A percentile compares a stretch with the other conserved stretches of the same genome.
These are phyloP conservation scores for Phanerochaete sordida DNA, from an alignment of 768 basidiomycete genomes.

Conservation along the genomic window DNA sequence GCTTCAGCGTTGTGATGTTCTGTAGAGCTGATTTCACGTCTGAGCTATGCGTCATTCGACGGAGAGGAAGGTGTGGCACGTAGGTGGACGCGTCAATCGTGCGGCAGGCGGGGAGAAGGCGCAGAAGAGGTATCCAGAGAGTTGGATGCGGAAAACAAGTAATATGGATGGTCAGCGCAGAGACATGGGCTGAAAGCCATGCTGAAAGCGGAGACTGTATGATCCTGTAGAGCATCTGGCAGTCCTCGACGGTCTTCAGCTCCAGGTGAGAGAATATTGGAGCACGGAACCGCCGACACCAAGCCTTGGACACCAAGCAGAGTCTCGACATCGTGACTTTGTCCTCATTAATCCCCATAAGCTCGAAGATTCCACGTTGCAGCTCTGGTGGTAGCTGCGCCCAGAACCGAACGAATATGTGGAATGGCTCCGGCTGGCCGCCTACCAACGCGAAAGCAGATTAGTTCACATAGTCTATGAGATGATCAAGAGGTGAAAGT, in stretches of 20 bases:
- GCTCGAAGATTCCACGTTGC: too few relatives aligned
- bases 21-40: neutral
- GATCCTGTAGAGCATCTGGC: neutral
- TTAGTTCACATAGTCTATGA: too few relatives aligned
- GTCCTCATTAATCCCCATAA: too few relatives aligned
- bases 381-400: too few relatives aligned
- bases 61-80: neutral
- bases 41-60: neutral
- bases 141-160: neutral
- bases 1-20: neutral
- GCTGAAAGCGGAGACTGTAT: neutral
- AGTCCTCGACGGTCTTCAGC: neutral
- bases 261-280: neutral
- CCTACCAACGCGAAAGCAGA: too few relatives aligned
- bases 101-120: neutral
- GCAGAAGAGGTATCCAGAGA: neutral
- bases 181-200: neutral
- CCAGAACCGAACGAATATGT: too few relatives aligned
- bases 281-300: neutral
- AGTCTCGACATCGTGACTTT: neutral
- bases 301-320: neutral
- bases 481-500: too few relatives aligned
- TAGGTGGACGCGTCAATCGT: neutral
- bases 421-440: too few relatives aligned
- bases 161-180: neutral